Conservation (phyloP, 495 filamentous ascomycete genomes). For the Annulohypoxylon bovei region DNA sequence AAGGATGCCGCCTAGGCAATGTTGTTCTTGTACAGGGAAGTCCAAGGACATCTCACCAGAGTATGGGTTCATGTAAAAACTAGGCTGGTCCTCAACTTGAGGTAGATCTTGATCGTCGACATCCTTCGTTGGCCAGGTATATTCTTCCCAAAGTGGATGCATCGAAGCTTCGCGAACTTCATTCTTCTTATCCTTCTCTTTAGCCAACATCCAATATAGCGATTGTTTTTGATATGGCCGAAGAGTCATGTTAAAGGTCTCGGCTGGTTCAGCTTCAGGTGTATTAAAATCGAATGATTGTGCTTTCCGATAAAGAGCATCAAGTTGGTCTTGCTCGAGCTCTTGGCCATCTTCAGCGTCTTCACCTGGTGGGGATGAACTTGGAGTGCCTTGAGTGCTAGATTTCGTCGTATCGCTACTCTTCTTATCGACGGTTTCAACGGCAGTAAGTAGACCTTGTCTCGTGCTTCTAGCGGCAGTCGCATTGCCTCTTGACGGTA, state of each 20-base stretch:
- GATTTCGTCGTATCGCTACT: conserved; percentile 60
- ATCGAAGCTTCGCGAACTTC: conserved; percentile 75
- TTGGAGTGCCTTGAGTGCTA: conserved; percentile 57
- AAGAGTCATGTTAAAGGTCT: conserved; percentile 82
- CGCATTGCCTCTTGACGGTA: conserved; percentile 77
- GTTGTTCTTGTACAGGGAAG: conserved; percentile 92
- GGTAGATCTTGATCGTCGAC: conserved; percentile 81
- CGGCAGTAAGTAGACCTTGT: conserved; percentile 83
- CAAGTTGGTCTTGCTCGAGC: conserved; percentile 94
- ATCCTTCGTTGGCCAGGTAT: conserved; percentile 87
- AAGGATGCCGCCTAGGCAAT: conserved; percentile 91
- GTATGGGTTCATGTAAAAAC: conserved; percentile 96
- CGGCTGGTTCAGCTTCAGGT: conserved; percentile 81
- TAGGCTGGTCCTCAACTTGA: conserved; percentile 66
- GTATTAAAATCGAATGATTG: conserved; percentile 97
- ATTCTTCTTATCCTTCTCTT: conserved; percentile 81
- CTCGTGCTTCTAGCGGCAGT: conserved; percentile 80
- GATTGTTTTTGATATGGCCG: conserved; percentile 97
- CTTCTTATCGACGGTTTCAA: conserved; percentile 83
- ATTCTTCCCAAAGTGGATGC: conserved; percentile 98
- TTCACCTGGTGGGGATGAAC: conserved; percentile 60
- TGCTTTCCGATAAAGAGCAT: conserved; percentile 93
- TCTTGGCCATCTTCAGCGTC: conserved; percentile 87
- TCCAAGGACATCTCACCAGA: conserved; percentile 93
- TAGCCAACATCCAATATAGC: conserved; percentile 92